Evolutionary conservation across 805 yeast genomes (phyloP), one percentile per base, ranked within the genome.

Genomic region (Ogataea zsoltii): DNA sequence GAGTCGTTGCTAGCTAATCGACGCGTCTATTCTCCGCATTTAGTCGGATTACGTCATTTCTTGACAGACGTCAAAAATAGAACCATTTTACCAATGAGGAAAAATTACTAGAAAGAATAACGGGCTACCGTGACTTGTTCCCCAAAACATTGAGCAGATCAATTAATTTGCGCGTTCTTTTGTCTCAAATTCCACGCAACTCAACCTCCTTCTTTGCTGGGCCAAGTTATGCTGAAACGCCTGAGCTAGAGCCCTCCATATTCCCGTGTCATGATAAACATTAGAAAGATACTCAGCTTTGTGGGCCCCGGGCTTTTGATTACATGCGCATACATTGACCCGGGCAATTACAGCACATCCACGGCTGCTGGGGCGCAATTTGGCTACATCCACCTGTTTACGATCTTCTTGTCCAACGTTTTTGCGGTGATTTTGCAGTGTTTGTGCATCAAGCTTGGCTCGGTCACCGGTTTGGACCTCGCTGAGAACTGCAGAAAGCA

Each of bases 341-440:
- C 97, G 1, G 97, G 97, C 34, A 90, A 90, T 65, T 90, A 88
- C 66, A 80, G 95, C 35, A 87, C 96, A 0, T 89, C 94, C 13
- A 96, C 90, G 1, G 77, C 88, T 13, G 88, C 96, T 0, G 97
- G 97, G 41, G 91, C 96, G 2, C 75, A 80, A 44, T 86, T 82
- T 57, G 78, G 82, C 60, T 90, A 83, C 65, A 77, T 84, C 46
- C 76, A 89, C 42, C 71, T 90, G 41, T 86, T 88, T 63, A 75
- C 85, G 25, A 76, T 89, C 3, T 71, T 89, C 41, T 58, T 89
- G 46, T 84, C 96, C n/a, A 90, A 89, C 58, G 61, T 86, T 41
- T 82, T 88, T 69, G 97, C 97, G 0, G 86, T 89, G 23, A 76
- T 89, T 39, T 68, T 91, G 23, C 97, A 90, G 65, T 79, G 85